These are phyloP conservation scores for Acanthamoeba pearcei DNA, from an alignment of 208 protist genomes.

Conservation along the genomic window DNA sequence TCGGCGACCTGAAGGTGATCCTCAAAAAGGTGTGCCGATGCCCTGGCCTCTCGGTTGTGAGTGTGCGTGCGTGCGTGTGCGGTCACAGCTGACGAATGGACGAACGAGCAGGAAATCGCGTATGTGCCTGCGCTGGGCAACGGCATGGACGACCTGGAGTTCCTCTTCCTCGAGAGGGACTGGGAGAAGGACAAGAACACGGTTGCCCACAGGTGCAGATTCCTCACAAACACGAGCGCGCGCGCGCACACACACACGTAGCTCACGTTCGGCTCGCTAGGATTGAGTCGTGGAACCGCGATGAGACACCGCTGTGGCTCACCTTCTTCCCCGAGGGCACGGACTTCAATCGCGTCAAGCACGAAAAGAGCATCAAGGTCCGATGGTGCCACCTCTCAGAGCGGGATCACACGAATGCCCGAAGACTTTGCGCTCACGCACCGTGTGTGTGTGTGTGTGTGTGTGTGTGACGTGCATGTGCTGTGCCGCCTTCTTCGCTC, in stretches of 20 bases:
- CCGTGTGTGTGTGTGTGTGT: not conserved
- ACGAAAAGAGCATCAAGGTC: constrained; percentile 64
- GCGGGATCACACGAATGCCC: too few relatives aligned
- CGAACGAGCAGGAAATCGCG: not conserved
- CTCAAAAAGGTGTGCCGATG: constrained; percentile 39
- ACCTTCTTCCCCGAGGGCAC: constrained; percentile 76
- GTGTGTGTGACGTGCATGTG: not conserved
- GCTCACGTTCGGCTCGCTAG: not conserved
- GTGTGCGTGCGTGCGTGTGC: too few relatives aligned
- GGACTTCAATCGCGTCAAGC: constrained; percentile 52
- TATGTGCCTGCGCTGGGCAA: constrained; percentile 69
- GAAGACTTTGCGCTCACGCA: not conserved
- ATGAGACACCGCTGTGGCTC: constrained; percentile 51
- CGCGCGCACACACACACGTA: too few relatives aligned
- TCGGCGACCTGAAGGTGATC: constrained; percentile 71
- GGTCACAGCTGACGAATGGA: too few relatives aligned
- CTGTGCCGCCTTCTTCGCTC: not conserved
- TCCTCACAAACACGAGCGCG: too few relatives aligned
- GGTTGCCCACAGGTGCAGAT: constrained; percentile 20
- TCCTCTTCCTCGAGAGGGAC: constrained; percentile 69
- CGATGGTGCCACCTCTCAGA: not conserved
- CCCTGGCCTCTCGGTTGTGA: not conserved
- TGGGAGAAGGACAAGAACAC: constrained; percentile 65
- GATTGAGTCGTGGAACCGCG: constrained; percentile 61
- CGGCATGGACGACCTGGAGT: constrained; percentile 73